Percentiles rank a stretch among this genome's conserved stretches.
Evolutionary conservation across 805 yeast species (phyloP).

Genomic region (Zygosaccharomyces gambellarensis): DNA sequence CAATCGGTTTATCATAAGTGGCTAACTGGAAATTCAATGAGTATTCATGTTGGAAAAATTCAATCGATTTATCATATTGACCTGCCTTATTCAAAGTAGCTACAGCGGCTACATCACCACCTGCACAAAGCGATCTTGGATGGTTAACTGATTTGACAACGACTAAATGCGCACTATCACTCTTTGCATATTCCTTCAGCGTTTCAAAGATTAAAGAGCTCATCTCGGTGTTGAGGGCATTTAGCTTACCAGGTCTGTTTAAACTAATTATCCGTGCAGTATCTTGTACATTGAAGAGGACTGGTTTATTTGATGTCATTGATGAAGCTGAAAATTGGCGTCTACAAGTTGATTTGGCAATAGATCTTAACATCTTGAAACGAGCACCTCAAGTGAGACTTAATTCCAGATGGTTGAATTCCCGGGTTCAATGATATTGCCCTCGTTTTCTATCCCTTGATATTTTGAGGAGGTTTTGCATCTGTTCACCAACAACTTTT

Average conservation of each 20-base stretch:
- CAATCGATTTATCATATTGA: constrained; percentile 45
- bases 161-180: constrained; percentile 57
- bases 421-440: neutral
- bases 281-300: constrained; percentile 27
- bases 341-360: neutral
- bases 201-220: constrained; percentile 66
- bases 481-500: neutral
- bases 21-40: constrained; percentile 72
- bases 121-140: constrained; percentile 85
- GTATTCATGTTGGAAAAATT: constrained; percentile 77
- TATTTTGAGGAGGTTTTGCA: neutral
- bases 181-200: constrained; percentile 68
- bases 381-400: neutral
- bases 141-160: constrained; percentile 50
- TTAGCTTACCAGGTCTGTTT: constrained; percentile 77
- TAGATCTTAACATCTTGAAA: neutral
- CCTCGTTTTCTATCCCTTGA: neutral
- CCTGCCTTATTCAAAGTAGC: constrained; percentile 54
- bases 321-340: neutral
- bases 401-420: neutral
- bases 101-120: constrained; percentile 88
- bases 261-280: constrained; percentile 69
- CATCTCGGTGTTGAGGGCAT: constrained; percentile 79
- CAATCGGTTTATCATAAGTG: constrained; percentile 80
- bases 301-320: constrained; percentile 13